These are phyloP conservation scores for Talaromyces amestolkiae DNA, from an alignment of 2,329 filamentous ascomycete species.

Conservation along the genomic window DNA sequence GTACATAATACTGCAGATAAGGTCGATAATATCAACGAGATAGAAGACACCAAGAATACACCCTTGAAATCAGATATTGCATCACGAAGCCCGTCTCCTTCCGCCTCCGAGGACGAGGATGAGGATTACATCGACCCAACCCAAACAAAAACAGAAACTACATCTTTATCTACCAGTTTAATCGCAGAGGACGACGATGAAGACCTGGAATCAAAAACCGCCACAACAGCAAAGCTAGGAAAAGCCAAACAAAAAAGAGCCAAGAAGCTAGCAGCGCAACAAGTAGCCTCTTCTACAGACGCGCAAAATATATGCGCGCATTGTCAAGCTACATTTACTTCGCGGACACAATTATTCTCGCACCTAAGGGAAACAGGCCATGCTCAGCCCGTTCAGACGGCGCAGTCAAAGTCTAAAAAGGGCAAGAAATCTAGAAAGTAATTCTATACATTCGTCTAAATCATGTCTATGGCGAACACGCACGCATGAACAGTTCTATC, in stretches of 20 bases:
- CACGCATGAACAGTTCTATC: background rate
- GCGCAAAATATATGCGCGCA: conserved; percentile 67
- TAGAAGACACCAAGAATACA: background rate
- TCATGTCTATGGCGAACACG: background rate
- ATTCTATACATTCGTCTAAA: background rate
- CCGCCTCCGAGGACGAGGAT: conserved; percentile 5
- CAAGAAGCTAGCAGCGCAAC: conserved; percentile 46
- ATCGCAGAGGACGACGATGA: conserved; percentile 22
- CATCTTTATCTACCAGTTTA: background rate
- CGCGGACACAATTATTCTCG: conserved; percentile 68
- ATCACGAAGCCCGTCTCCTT: background rate
- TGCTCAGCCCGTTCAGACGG: conserved; percentile 50
- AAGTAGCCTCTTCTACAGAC: conserved; percentile 23
- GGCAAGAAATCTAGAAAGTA: conserved; percentile 15
- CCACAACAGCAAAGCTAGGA: conserved; percentile 39
- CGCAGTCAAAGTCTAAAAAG: conserved; percentile 16
- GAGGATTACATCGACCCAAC: conserved; percentile 30
- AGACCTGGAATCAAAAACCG: conserved; percentile 15
- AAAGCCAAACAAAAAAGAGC: conserved; percentile 56
- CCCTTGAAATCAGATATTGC: background rate
- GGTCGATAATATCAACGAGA: background rate
- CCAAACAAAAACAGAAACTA: conserved; percentile 30
- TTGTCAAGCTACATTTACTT: conserved; percentile 75
- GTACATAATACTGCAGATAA: background rate
- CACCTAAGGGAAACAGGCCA: conserved; percentile 68